Evolutionary conservation across 768 basidiomycete species (phyloP), one percentile per base, ranked within the genome.

Genomic region (Mycena sanguinolenta): DNA sequence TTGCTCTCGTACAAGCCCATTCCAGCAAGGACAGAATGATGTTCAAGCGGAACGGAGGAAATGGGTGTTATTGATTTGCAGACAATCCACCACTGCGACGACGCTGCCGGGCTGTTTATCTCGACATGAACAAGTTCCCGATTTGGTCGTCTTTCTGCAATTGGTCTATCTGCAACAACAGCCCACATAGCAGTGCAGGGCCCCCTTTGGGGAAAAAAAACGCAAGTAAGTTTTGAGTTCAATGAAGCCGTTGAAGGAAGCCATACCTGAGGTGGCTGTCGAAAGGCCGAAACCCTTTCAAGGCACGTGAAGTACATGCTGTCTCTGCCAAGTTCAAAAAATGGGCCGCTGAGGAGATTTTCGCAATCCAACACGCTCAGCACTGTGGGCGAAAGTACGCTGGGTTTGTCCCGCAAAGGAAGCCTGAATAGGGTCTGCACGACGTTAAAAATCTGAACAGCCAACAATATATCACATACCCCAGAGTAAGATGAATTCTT

Each of bases 401-500:
- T 66, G n/a, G 42, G 25, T 17, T 19, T 21, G 13, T 67, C 32
- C 27, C 75, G 72, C 46, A 75, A 54, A 10, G 73, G 65, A 63
- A 75, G 70, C 30, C 74, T 67, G 53, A 75, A 75, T 28, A 75
- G 19, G 55, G 75, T 76, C 77, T 76, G 58, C 13, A 16, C n/a
- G 14, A 30, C n/a, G 25, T 39, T 14, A 17, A 23, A 19, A 2
- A 17, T 23, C 17, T 25, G 23, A 21, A 44, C 32, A 12, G 9
- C 27, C 36, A 9, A 12, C 25, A 10, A n/a, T 28, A 16, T 4
- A 53, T 49, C 25, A 53, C 62, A 46, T 57, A 72, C 72, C 66
- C 66, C 69, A 13, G 65, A 23, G 16, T 69, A 72, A 1, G 55
- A 54, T 8, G 62, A 14, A 21, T 50, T 13, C 3, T 53, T 8